Percentiles rank a stretch among this genome's conserved stretches.
phyloP scores from a whole-genome alignment of 2,329 filamentous ascomycete species.

The Fusarium pilosicola region DNA sequence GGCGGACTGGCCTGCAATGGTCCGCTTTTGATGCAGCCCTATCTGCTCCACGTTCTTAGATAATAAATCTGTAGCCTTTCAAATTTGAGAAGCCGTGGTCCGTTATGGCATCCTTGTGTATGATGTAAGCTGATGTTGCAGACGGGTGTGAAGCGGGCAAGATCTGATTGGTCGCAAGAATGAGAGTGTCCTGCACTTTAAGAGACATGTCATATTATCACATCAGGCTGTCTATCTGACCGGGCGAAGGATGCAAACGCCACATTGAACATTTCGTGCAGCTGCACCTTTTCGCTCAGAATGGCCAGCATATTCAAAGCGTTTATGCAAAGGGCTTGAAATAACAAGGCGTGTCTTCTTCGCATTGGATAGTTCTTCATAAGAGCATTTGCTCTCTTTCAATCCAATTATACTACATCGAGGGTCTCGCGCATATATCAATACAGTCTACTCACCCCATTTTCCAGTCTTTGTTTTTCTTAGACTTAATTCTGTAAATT shows the following conservation, averaged over 20 bases:
- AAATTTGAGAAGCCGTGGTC: fast-evolving
- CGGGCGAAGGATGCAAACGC: not conserved
- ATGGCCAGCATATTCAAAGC: fast-evolving
- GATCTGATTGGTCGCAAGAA: not conserved
- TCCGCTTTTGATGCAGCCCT: not conserved
- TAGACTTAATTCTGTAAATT: not conserved
- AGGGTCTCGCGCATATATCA: not conserved
- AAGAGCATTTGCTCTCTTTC: not conserved
- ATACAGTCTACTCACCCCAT: fast-evolving
- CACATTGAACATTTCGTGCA: not conserved
- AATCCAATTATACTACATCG: not conserved
- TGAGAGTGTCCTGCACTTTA: fast-evolving
- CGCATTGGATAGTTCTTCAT: not conserved
- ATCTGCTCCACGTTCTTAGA: not conserved
- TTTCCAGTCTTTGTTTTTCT: not conserved
- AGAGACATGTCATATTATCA: too few relatives aligned
- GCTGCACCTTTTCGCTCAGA: fast-evolving
- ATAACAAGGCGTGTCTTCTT: not conserved
- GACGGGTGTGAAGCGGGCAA: not conserved
- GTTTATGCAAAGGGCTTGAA: not conserved
- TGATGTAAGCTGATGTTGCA: fast-evolving
- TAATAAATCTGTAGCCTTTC: too few relatives aligned
- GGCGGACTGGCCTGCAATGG: fast-evolving
- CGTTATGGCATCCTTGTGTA: fast-evolving
- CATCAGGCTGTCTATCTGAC: not conserved